A percentile compares a stretch with the other conserved stretches of the same genome.
phyloP scores from a whole-genome alignment of 371 early-diverging fungal genomes.

The Mucor racemosus region DNA sequence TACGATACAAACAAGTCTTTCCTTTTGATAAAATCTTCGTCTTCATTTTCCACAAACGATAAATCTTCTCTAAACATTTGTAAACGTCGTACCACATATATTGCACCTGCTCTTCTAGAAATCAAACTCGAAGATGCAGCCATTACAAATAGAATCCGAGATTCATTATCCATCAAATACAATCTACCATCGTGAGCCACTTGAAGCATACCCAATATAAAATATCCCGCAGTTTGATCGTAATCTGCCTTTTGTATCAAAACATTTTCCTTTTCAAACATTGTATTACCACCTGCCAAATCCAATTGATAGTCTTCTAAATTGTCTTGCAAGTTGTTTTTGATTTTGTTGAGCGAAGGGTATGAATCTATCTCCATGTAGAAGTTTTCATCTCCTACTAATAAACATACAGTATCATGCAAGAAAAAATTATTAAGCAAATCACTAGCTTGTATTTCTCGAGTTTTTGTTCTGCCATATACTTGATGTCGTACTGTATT shows the following conservation, averaged over 20 bases:
- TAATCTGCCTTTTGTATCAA: neutral
- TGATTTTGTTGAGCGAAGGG: neutral
- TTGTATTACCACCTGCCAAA: neutral
- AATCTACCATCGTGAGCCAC: conserved; percentile 5
- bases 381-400: neutral
- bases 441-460: neutral
- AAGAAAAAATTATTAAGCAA: neutral
- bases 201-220: conserved; percentile 1
- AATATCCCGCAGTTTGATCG: neutral
- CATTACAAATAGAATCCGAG: neutral
- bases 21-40: neutral
- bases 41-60: neutral
- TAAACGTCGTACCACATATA: neutral
- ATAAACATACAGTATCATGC: neutral
- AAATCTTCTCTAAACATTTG: conserved; percentile 9
- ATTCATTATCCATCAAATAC: neutral
- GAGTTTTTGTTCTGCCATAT: neutral
- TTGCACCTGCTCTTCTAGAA: neutral
- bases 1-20: neutral
- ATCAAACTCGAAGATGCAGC: neutral
- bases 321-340: neutral
- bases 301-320: neutral
- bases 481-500: neutral
- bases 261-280: conserved; percentile 1
- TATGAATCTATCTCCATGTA: neutral